Conservation (phyloP, 495 filamentous ascomycete species). For the Neurospora sp. region DNA sequence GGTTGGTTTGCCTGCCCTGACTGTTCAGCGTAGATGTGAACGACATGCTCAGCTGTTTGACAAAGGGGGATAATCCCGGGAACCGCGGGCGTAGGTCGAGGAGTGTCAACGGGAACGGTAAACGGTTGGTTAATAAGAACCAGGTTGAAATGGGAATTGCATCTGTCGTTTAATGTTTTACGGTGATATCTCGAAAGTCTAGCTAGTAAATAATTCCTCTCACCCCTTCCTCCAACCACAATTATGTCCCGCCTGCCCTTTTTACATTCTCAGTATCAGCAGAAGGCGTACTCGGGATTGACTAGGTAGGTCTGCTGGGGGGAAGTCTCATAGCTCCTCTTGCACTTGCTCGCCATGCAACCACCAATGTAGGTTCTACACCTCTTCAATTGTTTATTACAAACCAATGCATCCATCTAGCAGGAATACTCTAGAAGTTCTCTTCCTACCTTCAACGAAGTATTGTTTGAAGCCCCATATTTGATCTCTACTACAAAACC, state of each 20-base stretch:
- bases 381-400: neutral
- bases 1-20: neutral
- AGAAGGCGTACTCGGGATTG: neutral
- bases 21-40: neutral
- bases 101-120: neutral
- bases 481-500: neutral
- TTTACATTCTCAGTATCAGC: neutral
- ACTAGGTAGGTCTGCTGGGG: neutral
- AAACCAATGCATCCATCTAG: neutral
- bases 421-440: neutral
- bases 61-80: neutral
- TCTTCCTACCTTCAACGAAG: neutral
- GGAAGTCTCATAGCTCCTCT: neutral
- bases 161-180: neutral
- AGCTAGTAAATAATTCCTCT: neutral
- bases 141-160: neutral
- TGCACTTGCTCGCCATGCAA: neutral
- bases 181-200: neutral
- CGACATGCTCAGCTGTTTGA: neutral
- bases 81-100: neutral
- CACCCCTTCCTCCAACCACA: neutral
- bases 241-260: neutral
- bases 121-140: neutral
- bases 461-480: neutral
- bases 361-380: neutral